These are phyloP conservation scores for Amanita inopinata DNA, from an alignment of 768 basidiomycete species.

Conservation along the genomic window DNA sequence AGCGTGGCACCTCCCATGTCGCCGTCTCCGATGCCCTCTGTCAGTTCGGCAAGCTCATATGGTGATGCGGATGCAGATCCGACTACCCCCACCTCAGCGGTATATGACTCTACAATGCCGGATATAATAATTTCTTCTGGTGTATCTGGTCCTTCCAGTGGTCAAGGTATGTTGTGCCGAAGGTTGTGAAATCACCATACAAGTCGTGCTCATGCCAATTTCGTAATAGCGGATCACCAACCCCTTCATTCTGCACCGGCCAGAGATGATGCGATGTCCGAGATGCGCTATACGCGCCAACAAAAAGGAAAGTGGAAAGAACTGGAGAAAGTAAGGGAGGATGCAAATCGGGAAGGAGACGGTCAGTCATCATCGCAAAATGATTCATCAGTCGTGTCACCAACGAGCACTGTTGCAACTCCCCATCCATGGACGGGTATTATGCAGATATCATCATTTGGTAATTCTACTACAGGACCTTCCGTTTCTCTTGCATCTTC, in stretches of 20 bases:
- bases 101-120: conserved; percentile 25
- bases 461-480: neutral
- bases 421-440: neutral
- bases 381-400: neutral
- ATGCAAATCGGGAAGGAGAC: neutral
- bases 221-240: conserved; percentile 1
- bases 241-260: neutral
- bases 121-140: conserved; percentile 16
- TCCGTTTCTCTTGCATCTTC: neutral
- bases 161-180: conserved; percentile 21
- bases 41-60: conserved; percentile 18
- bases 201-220: conserved; percentile 12
- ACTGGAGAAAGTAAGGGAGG: neutral
- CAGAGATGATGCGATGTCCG: conserved; percentile 13
- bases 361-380: no score
- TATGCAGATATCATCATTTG: neutral
- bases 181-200: conserved; percentile 11
- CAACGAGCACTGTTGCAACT: neutral
- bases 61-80: conserved; percentile 21
- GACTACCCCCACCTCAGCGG: conserved; percentile 26
- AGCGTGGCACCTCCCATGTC: neutral
- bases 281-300: neutral
- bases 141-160: conserved; percentile 12
- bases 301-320: conserved; percentile 7
- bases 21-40: conserved; percentile 20